These are phyloP conservation scores for Ramaria sp. DNA, from an alignment of 768 basidiomycete genomes.

Conservation along the genomic window DNA sequence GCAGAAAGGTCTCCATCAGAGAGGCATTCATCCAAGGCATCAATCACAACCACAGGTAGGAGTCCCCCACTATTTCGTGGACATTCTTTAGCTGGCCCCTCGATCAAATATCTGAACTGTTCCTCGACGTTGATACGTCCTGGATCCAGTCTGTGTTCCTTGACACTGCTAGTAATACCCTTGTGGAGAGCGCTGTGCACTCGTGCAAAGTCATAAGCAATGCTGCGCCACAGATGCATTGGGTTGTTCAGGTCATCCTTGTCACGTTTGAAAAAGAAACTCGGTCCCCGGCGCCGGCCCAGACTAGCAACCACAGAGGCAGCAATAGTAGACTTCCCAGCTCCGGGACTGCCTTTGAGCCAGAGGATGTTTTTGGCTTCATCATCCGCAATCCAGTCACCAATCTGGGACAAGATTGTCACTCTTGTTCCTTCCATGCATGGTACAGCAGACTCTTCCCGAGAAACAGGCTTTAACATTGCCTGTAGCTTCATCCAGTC, in stretches of 20 bases:
- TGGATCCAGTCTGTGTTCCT: too few relatives aligned
- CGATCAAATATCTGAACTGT: too few relatives aligned
- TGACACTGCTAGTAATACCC: slow-evolving; percentile 10
- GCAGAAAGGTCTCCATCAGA: too few relatives aligned
- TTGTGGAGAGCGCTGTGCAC: slow-evolving; percentile 5
- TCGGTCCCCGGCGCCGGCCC: neutral
- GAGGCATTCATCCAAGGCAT: too few relatives aligned
- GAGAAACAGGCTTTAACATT: too few relatives aligned
- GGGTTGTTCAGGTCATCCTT: neutral
- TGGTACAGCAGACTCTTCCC: too few relatives aligned
- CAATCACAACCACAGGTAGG: too few relatives aligned
- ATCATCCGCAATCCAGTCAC: neutral
- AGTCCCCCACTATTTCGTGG: too few relatives aligned
- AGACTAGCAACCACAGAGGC: neutral
- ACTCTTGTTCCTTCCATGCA: neutral
- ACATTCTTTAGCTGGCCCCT: too few relatives aligned
- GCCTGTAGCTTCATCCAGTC: too few relatives aligned
- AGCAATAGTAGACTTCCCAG: slow-evolving; percentile 16
- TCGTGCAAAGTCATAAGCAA: slow-evolving; percentile 15
- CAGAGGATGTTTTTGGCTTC: slow-evolving; percentile 14
- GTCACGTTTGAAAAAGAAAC: slow-evolving; percentile 9
- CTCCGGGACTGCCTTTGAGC: slow-evolving; percentile 14
- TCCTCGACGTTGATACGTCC: too few relatives aligned
- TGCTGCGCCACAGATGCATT: slow-evolving; percentile 5
- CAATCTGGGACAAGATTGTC: neutral